Conservation (phyloP, 2,329 filamentous ascomycete genomes). For the Pseudogymnoascus sp. region DNA sequence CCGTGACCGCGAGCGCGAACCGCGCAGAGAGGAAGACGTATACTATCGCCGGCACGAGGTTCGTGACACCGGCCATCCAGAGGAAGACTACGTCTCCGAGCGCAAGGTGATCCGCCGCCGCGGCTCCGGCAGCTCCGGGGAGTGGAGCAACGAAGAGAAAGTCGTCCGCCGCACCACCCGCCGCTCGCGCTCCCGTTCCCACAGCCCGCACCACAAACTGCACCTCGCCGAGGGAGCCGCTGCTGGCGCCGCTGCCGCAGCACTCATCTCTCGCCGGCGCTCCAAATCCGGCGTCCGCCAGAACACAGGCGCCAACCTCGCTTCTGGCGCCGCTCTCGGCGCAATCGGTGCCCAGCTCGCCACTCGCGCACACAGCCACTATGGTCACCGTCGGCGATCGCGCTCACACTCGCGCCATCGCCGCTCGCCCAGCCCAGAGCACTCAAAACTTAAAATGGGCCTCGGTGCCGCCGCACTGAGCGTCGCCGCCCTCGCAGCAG, state of each 20-base stretch:
- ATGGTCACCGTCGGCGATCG: conserved; percentile 35
- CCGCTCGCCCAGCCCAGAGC: not conserved
- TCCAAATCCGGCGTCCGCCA: conserved; percentile 29
- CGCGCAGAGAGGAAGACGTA: conserved; percentile 26
- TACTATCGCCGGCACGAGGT: conserved; percentile 32
- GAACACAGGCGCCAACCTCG: conserved; percentile 23
- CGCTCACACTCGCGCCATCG: conserved; percentile 31
- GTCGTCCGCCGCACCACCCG: conserved; percentile 46
- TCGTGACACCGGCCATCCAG: conserved; percentile 18
- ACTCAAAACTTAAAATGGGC: conserved; percentile 45
- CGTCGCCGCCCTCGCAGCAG: conserved; percentile 56
- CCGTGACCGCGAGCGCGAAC: conserved; percentile 22
- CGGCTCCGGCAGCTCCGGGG: conserved; percentile 31
- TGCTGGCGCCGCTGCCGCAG: conserved; percentile 54
- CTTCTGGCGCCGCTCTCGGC: conserved; percentile 52
- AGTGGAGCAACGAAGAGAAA: conserved; percentile 40
- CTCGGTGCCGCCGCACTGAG: conserved; percentile 57
- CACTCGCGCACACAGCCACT: conserved; percentile 53
- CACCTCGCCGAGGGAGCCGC: conserved; percentile 59
- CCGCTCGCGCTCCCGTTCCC: conserved; percentile 30
- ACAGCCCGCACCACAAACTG: conserved; percentile 47
- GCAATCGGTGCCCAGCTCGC: conserved; percentile 56
- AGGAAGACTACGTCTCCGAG: conserved; percentile 26
- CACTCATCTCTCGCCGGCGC: conserved; percentile 50
- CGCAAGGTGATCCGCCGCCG: conserved; percentile 31